These are phyloP conservation scores for Cubamyces sp. DNA, from an alignment of 768 basidiomycete genomes.

Conservation along the genomic window DNA sequence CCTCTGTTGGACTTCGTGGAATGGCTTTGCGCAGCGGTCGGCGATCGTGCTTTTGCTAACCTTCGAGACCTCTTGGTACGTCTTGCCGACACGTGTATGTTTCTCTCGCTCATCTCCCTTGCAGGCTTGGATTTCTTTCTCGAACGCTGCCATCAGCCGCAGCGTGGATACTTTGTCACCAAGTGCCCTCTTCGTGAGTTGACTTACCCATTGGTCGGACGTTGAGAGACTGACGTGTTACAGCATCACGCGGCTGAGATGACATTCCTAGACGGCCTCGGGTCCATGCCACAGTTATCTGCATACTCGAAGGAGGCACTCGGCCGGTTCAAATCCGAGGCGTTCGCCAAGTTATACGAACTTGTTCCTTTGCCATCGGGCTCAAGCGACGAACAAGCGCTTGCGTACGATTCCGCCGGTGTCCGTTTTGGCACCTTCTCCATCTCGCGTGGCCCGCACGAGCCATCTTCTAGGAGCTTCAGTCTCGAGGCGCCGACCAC, in stretches of 20 bases:
- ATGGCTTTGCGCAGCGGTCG: conserved; percentile 71
- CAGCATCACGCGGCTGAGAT: conserved; percentile 94
- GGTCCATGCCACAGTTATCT: conserved; percentile 73
- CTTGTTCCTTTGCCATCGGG: conserved; percentile 51
- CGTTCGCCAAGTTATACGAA: conserved; percentile 53
- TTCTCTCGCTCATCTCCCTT: conserved; percentile 1
- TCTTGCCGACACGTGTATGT: conserved; percentile 29
- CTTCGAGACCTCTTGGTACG: conserved; percentile 86
- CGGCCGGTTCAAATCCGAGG: conserved; percentile 62
- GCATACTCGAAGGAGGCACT: conserved; percentile 64
- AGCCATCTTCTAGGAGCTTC: conserved; percentile 52
- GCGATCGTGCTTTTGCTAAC: conserved; percentile 68
- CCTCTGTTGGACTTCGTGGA: conserved; percentile 76
- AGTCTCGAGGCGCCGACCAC: conserved; percentile 90
- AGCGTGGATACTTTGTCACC: conserved; percentile 36
- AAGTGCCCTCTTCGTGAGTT: conserved; percentile 70
- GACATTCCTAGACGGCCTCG: conserved; percentile 89
- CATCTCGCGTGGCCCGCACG: conserved; percentile 59
- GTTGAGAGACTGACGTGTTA: conserved; percentile 14
- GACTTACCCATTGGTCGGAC: neutral
- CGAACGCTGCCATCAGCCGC: conserved; percentile 54
- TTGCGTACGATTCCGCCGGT: conserved; percentile 15
- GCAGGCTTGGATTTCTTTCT: conserved; percentile 93
- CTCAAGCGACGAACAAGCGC: neutral
- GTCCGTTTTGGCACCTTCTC: conserved; percentile 77